Base-by-base conservation (phyloP, 202 grass and related monocot species). In the Dendrocalamus latiflorus region DNA sequence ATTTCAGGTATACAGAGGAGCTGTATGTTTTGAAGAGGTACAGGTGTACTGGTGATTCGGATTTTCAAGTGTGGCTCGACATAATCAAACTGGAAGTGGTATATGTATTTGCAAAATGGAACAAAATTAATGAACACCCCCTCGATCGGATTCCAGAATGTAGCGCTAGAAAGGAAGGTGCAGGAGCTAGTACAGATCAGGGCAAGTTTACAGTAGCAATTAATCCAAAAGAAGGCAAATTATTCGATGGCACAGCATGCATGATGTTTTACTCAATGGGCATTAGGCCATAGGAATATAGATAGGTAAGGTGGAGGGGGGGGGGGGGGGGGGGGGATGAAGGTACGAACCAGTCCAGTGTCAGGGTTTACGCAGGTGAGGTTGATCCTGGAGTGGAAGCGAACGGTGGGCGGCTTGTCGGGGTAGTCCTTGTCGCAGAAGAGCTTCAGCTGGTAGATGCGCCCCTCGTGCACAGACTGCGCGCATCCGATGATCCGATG, bases 371-470 rank as follows among this genome's bases (percentile, higher is more conserved):
- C 67, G 43, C 81, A 88, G 16, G 43, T 16, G 39, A 88, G 58
- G 74, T 83, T 79, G 74, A 88, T 84, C 68, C 74, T 61, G 39
- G 80, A 83, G 56, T 88, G 86, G 75, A 88, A 88, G 6, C 86
- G 86, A 51, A 83, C 74, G 26, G 47, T 73, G 24, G 86, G 80
- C 8, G 86, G 86, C 80, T 83, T 83, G 65, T 88, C 86, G n/a
- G 48, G 86, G 86, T 88, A 83, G 60, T 83, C 86, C 80, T 79
- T 88, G 69, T 88, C 86, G 67, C 74, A 88, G n/a, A n/a, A n/a
- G n/a, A n/a, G n/a, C n/a, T 88, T 88, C 28, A 88, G 49, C 86
- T 88, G 80, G 60, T 88, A 88, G 49, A 88, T 79, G 65, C 86
- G 80, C 0, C 86, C 86, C 60, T 88, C 80, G 68, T 88, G 86